Base-by-base conservation (phyloP, 495 filamentous ascomycete genomes). In the Chaetomidium leptoderma region DNA sequence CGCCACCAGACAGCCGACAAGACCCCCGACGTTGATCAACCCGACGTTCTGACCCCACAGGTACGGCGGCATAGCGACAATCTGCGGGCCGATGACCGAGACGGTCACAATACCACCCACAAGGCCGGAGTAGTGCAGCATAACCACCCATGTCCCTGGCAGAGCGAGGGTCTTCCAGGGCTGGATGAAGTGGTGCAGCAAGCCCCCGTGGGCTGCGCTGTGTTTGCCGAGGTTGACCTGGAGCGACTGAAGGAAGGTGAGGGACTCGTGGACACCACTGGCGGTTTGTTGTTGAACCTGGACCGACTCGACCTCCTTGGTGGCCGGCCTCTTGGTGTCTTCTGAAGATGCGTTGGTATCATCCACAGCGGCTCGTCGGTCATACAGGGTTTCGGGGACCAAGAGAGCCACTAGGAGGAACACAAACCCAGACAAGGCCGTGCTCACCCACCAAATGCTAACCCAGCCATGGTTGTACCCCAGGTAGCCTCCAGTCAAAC, bases 51-150 rank as follows among this genome's bases (percentile, higher is more conserved):
- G 33, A 7, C 48, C 47, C 48, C 48, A 52, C 1, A 52, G 48
- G 21, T 52, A 52, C 7, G 48, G 48, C 4, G 48, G 48, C 48
- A 39, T 27, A 35, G 33, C 32, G 6, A 52, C 13, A 3, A 52
- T 16, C 48, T 52, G 48, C 6, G 48, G 48, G 13, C 33, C 48
- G 23, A 52, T 52, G 33, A 52, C 21, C 14, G 48, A 52, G 33
- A 52, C 23, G 33, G 48, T 52, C 33, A 52, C 48, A 21, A 52
- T 19, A 17, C 48, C 48, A 21, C 48, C 47, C 16, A 52, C 48
- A 1, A 52, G 48, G 2, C 48, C 48, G 33, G 48, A 33, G 23
- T 52, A 52, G 48, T 52, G 48, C 11, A 52, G 32, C 48, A 52
- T 52, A 21, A 52, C 48, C 0, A 52, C 48, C 48, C 48, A 52